These are phyloP conservation scores for Fusarium odoratissimum DNA, from an alignment of 2,329 filamentous ascomycete species.

Conservation along the genomic window DNA sequence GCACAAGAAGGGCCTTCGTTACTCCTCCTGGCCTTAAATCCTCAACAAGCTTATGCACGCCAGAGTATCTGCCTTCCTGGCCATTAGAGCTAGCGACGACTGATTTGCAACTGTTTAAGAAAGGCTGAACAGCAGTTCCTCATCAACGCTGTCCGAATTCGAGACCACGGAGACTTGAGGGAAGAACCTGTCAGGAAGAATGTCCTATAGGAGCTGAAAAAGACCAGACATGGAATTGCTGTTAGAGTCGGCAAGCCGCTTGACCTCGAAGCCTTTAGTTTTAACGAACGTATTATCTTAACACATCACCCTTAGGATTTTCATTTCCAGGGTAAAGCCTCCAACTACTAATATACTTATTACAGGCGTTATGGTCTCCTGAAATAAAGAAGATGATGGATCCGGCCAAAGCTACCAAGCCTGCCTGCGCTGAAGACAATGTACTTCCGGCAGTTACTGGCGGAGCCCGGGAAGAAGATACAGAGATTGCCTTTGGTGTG, in stretches of 20 bases:
- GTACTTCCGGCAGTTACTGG: slow-evolving; percentile 70
- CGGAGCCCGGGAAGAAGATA: slow-evolving; percentile 62
- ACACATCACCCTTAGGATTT: slow-evolving; percentile 71
- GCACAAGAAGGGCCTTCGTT: not conserved
- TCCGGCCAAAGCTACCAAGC: slow-evolving; percentile 62
- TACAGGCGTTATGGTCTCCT: slow-evolving; percentile 69
- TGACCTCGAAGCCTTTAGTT: slow-evolving; percentile 66
- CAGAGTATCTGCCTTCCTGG: not conserved
- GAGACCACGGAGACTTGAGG: not conserved
- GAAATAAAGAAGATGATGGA: slow-evolving; percentile 55
- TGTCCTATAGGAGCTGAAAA: slow-evolving; percentile 63
- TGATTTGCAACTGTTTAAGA: not conserved
- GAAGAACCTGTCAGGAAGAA: not conserved
- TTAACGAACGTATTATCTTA: slow-evolving; percentile 75
- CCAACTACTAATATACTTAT: slow-evolving; percentile 71
- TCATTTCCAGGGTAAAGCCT: slow-evolving; percentile 68
- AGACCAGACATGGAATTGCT: slow-evolving; percentile 74
- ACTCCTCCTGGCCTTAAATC: not conserved
- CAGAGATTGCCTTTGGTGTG: slow-evolving; percentile 71
- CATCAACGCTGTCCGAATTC: not conserved
- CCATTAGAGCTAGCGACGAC: not conserved
- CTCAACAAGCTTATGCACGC: not conserved
- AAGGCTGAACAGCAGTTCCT: not conserved
- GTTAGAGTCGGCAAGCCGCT: slow-evolving; percentile 71
- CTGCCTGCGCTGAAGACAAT: slow-evolving; percentile 60